Evolutionary conservation across 108 stramenopile genomes (phyloP).

Genomic region (Tribonema minus): DNA sequence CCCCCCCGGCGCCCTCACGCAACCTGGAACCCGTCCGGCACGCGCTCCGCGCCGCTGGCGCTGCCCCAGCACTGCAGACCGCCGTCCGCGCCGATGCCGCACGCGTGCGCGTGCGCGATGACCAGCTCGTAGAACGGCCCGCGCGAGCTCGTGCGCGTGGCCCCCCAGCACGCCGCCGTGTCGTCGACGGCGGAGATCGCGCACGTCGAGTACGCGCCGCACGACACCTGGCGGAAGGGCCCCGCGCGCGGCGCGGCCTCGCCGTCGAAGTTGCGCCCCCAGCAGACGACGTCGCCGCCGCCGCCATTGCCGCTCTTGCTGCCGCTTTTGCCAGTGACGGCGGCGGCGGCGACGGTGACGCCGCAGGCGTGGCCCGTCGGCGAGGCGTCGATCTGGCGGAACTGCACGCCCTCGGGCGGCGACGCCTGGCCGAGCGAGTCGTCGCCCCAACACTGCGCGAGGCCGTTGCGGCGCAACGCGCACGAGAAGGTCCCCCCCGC

Average conservation of each 20-base stretch:
- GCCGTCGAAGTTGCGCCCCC: constrained; percentile 33
- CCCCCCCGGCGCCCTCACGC: too few species aligned
- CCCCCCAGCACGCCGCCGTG: constrained; percentile 24
- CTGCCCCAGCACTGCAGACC: constrained; percentile 39
- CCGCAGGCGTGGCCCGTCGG: not conserved
- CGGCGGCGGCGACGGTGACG: not conserved
- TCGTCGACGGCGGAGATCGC: constrained; percentile 8
- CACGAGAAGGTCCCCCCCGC: constrained; percentile 25
- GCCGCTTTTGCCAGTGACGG: not conserved
- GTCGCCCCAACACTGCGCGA: constrained; percentile 17
- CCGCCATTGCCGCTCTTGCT: not conserved
- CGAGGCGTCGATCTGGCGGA: constrained; percentile 7
- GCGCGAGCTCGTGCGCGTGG: not conserved
- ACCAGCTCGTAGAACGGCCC: constrained; percentile 11
- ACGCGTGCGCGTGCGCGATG: constrained; percentile 17
- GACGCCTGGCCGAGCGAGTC: constrained; percentile 6
- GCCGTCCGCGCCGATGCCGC: constrained; percentile 10
- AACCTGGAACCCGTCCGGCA: constrained; percentile 44
- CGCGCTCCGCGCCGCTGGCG: constrained; percentile 18
- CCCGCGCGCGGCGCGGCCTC: constrained; percentile 20
- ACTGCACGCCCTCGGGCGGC: constrained; percentile 12
- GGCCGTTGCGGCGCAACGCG: constrained; percentile 18
- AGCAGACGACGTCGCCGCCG: constrained; percentile 28
- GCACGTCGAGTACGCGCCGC: constrained; percentile 31
- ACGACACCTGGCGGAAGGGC: constrained; percentile 34